phyloP scores from a whole-genome alignment of 768 basidiomycete genomes.

The Boletus edulis region DNA sequence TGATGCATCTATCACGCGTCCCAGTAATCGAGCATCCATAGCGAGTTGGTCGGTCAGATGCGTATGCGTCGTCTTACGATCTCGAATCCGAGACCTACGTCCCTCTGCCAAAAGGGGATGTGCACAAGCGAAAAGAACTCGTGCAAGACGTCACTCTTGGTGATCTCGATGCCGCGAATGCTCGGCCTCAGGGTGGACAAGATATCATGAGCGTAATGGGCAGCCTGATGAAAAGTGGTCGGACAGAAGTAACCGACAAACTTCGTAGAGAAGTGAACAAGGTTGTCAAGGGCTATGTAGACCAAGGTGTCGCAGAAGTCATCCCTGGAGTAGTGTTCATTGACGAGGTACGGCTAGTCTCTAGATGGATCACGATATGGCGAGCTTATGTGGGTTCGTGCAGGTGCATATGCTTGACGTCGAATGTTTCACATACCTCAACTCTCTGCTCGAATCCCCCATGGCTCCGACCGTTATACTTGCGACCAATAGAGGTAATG shows the following conservation, averaged over 20 bases:
- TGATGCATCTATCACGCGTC: background rate
- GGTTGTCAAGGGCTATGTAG: constrained; percentile 95
- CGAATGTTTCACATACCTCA: constrained; percentile 98
- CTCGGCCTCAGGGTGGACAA: constrained; percentile 92
- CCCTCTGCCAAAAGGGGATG: constrained; percentile 93
- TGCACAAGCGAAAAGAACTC: constrained; percentile 93
- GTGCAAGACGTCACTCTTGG: constrained; percentile 95
- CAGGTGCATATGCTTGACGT: constrained; percentile 97
- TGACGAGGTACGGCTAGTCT: no score
- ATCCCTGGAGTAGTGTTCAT: no score
- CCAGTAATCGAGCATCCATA: constrained; percentile 29
- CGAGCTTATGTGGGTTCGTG: no score
- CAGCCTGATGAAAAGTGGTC: constrained; percentile 82
- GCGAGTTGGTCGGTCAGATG: constrained; percentile 96
- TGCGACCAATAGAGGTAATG: constrained; percentile 93
- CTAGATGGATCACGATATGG: no score
- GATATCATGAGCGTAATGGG: constrained; percentile 99
- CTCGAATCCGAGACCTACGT: constrained; percentile 99
- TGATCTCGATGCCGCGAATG: constrained; percentile 95
- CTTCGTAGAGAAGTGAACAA: constrained; percentile 94
- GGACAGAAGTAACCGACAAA: constrained; percentile 98
- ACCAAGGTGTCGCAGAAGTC: constrained; percentile 92
- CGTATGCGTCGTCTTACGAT: constrained; percentile 96
- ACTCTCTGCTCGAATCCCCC: constrained; percentile 90
- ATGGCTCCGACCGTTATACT: constrained; percentile 98